A percentile compares a stretch with the other conserved stretches of the same genome.
Evolutionary conservation across 257 asterid genomes (phyloP).

Genomic region (Nicotiana attenuata): DNA sequence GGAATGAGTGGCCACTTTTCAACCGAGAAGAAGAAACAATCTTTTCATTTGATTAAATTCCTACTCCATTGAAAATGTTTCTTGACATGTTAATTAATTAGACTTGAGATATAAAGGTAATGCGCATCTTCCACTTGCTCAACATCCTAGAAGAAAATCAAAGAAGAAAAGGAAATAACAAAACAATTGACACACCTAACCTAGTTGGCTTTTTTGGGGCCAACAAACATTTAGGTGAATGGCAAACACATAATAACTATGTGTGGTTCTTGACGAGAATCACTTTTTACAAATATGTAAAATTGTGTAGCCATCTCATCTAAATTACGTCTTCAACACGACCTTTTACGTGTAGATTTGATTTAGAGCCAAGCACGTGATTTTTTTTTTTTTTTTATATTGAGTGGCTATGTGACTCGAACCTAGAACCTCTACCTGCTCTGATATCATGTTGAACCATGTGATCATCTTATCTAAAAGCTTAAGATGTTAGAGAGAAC

Average conservation of each 20-base stretch:
- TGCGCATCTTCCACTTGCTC: neutral
- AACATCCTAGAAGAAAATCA: neutral
- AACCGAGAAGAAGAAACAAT: neutral
- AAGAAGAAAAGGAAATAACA: neutral
- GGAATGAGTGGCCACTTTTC: neutral
- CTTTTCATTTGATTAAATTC: neutral
- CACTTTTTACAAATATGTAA: neutral
- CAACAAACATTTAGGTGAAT: neutral
- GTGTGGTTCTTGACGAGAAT: neutral
- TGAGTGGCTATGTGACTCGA: too few species aligned
- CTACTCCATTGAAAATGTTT: neutral
- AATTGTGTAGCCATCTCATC: too few species aligned
- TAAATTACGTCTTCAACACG: too few species aligned
- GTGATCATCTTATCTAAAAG: too few species aligned
- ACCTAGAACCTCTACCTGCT: too few species aligned
- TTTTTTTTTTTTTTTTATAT: too few species aligned
- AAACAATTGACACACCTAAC: neutral
- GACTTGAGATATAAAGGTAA: neutral
- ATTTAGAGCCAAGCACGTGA: too few species aligned
- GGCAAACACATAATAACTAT: neutral
- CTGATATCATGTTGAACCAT: too few species aligned
- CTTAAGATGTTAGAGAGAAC: too few species aligned
- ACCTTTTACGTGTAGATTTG: too few species aligned
- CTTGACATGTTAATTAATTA: neutral
- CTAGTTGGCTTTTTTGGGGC: neutral